Evolutionary conservation across 495 filamentous ascomycete genomes (phyloP).

Genomic region (Thozetella sp.): DNA sequence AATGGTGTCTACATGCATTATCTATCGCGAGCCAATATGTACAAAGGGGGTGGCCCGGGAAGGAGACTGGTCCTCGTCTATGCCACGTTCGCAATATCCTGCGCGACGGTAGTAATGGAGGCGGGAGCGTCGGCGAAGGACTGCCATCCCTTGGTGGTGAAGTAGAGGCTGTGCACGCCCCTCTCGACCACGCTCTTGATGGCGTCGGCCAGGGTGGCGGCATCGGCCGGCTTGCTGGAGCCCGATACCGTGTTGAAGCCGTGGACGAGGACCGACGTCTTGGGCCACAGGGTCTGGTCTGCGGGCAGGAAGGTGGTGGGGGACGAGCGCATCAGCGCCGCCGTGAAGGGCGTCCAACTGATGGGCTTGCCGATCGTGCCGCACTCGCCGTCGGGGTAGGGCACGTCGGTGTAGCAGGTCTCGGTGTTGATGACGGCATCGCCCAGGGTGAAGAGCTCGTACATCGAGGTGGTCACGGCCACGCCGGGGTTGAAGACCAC

Average conservation of each 20-base stretch:
- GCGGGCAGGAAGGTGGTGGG: neutral
- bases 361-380: neutral
- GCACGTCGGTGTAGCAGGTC: neutral
- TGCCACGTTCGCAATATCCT: neutral
- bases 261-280: neutral
- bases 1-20: neutral
- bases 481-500: neutral
- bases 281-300: neutral
- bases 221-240: neutral
- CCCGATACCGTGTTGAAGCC: neutral
- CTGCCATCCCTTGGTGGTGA: neutral
- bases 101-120: neutral
- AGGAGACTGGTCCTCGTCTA: too few species aligned
- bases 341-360: neutral
- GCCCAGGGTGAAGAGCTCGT: neutral
- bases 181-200: constrained; percentile 1
- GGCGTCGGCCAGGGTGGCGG: neutral
- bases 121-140: neutral
- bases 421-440: neutral
- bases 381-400: neutral
- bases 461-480: neutral
- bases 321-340: neutral
- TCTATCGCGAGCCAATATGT: neutral
- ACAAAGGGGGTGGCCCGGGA: too few species aligned
- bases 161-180: neutral